phyloP scores from a whole-genome alignment of 2,329 filamentous ascomycete species.

The Penicillium sp. region DNA sequence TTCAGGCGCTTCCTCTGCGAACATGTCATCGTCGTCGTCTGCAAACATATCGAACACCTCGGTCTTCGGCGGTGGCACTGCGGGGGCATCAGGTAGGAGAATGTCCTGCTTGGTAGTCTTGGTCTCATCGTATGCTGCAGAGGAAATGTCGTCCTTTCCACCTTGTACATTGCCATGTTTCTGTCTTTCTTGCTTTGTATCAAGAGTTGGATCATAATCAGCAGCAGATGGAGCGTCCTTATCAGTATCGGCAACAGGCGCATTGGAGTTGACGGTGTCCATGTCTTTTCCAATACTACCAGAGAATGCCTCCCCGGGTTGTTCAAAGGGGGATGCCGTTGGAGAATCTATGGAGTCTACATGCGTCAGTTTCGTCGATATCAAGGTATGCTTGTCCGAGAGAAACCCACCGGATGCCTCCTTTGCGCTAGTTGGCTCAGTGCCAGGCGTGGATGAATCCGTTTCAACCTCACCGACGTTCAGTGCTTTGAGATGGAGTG shows the following conservation, averaged over 20 bases:
- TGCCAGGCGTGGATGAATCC: conserved; percentile 53
- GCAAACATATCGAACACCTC: conserved; percentile 65
- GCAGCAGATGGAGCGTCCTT: conserved; percentile 83
- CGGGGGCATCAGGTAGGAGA: conserved; percentile 43
- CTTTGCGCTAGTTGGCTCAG: conserved; percentile 43
- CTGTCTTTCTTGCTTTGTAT: conserved; percentile 81
- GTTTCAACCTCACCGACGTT: conserved; percentile 59
- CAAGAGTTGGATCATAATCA: conserved; percentile 84
- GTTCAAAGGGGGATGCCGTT: conserved; percentile 49
- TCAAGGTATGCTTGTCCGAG: conserved; percentile 4
- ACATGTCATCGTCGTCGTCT: conserved; percentile 76
- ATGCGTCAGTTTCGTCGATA: conserved; percentile 10
- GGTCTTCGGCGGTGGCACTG: conserved; percentile 41
- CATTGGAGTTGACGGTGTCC: conserved; percentile 60
- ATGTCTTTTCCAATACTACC: conserved; percentile 65
- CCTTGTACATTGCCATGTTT: conserved; percentile 64
- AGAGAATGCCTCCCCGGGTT: conserved; percentile 54
- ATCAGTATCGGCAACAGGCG: conserved; percentile 46
- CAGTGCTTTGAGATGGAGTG: conserved; percentile 73
- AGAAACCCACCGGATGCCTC: conserved; percentile 41
- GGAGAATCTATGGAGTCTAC: conserved; percentile 28
- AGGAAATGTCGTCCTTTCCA: conserved; percentile 56
- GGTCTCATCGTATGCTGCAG: conserved; percentile 60
- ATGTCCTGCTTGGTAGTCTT: conserved; percentile 55
- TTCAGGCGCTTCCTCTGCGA: conserved; percentile 67